Evolutionary conservation across 805 yeast species (phyloP).

Genomic region (Candida ovalis): DNA sequence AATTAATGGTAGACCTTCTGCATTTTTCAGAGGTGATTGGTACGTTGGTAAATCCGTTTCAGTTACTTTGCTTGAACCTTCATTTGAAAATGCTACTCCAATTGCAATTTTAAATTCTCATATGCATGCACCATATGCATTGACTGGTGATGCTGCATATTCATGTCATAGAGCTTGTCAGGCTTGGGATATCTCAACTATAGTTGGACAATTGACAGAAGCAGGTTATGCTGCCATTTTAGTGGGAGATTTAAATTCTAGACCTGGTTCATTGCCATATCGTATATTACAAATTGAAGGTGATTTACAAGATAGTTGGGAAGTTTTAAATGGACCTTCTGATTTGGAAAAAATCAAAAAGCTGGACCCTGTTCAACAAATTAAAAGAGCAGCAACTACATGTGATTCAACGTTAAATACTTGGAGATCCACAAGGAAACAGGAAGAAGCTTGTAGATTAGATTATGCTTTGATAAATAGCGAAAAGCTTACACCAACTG

Average conservation of each 20-base stretch:
- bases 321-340: slow-evolving; percentile 50
- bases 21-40: slow-evolving; percentile 95
- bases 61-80: slow-evolving; percentile 60
- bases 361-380: slow-evolving; percentile 57
- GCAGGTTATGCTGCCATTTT: slow-evolving; percentile 84
- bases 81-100: slow-evolving; percentile 42
- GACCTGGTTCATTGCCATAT: slow-evolving; percentile 83
- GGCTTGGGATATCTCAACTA: slow-evolving; percentile 88
- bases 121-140: slow-evolving; percentile 94
- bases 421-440: slow-evolving; percentile 60
- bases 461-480: slow-evolving; percentile 85
- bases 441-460: slow-evolving; percentile 76
- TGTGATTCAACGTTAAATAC: slow-evolving; percentile 87
- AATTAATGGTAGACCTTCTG: slow-evolving; percentile 90
- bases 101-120: slow-evolving; percentile 86
- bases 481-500: slow-evolving; percentile 44
- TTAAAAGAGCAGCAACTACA: slow-evolving; percentile 74
- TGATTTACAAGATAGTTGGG: slow-evolving; percentile 80
- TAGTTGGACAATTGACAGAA: slow-evolving; percentile 54
- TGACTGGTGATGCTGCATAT: slow-evolving; percentile 82
- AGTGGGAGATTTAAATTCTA: slow-evolving; percentile 90
- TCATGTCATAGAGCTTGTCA: slow-evolving; percentile 88
- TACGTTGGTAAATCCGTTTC: slow-evolving; percentile 90
- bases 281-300: slow-evolving; percentile 67
- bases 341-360: slow-evolving; percentile 38